Percentiles rank a stretch among this genome's conserved stretches.
These are phyloP conservation scores for Ramularia endophylla DNA, from an alignment of 2,329 filamentous ascomycete genomes.

Conservation along the genomic window DNA sequence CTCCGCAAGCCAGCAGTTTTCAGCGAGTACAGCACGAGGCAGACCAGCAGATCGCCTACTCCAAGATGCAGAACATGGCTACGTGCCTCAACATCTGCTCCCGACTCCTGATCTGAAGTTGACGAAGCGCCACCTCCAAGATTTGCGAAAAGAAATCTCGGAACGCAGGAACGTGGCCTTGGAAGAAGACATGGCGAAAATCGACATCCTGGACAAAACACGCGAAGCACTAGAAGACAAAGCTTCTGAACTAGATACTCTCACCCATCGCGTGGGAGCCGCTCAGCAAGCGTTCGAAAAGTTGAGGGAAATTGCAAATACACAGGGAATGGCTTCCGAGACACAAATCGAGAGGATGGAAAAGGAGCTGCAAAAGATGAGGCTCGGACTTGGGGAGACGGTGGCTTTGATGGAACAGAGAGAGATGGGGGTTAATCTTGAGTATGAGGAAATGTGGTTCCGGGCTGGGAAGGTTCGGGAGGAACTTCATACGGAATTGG, in stretches of 20 bases:
- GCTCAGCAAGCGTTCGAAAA: slow-evolving; percentile 93
- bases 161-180: slow-evolving; percentile 75
- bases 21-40: slow-evolving; percentile 30
- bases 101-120: slow-evolving; percentile 85
- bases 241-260: slow-evolving; percentile 80
- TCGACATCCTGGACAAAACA: slow-evolving; percentile 87
- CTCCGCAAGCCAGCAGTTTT: slow-evolving; percentile 45
- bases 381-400: slow-evolving; percentile 72
- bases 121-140: slow-evolving; percentile 71
- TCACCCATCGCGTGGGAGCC: slow-evolving; percentile 80
- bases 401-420: slow-evolving; percentile 89
- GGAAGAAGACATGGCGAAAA: slow-evolving; percentile 89
- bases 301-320: slow-evolving; percentile 73
- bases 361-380: slow-evolving; percentile 93
- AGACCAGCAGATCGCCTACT: slow-evolving; percentile 64
- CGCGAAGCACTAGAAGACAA: slow-evolving; percentile 98
- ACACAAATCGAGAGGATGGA: slow-evolving; percentile 98
- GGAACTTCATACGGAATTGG: slow-evolving; percentile 94
- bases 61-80: slow-evolving; percentile 74
- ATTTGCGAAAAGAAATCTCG: slow-evolving; percentile 83
- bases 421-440: slow-evolving; percentile 94
- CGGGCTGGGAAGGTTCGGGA: slow-evolving; percentile 80
- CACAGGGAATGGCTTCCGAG: slow-evolving; percentile 82
- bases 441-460: slow-evolving; percentile 92
- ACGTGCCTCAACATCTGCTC: slow-evolving; percentile 82